Conservation (phyloP, 2,329 filamentous ascomycete genomes). For the Rutstroemia sp. region DNA sequence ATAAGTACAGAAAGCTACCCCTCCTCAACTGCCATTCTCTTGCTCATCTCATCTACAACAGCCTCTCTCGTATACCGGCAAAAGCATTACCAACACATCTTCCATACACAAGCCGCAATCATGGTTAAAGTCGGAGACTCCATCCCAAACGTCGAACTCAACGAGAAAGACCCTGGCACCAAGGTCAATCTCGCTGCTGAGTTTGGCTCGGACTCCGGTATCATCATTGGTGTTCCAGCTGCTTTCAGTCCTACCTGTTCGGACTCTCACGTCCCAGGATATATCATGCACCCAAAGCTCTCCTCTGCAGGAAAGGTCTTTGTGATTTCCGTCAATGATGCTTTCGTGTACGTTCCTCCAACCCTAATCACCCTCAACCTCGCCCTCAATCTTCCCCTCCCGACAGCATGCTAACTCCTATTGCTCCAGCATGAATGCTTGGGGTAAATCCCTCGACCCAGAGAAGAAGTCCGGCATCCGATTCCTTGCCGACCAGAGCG, state of each 20-base stretch:
- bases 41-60: not conserved
- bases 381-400: not conserved
- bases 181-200: conserved; percentile 77
- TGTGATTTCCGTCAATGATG: conserved; percentile 86
- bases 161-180: conserved; percentile 78
- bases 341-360: conserved; percentile 68
- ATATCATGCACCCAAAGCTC: conserved; percentile 70
- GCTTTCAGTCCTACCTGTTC: conserved; percentile 67
- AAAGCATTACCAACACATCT: not conserved
- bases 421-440: conserved; percentile 71
- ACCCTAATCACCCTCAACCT: not conserved
- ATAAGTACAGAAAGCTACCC: not conserved
- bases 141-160: conserved; percentile 69
- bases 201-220: conserved; percentile 60
- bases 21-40: not conserved
- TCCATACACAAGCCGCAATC: conserved; percentile 9
- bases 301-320: conserved; percentile 78
- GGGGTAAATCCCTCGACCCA: conserved; percentile 72
- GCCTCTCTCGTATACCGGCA: not conserved
- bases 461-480: conserved; percentile 68
- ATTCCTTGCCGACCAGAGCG: conserved; percentile 76
- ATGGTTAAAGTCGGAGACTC: conserved; percentile 66
- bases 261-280: conserved; percentile 73
- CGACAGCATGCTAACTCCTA: not conserved
- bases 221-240: conserved; percentile 80